A percentile compares a stretch with the other conserved stretches of the same genome.
Evolutionary conservation across 2,329 filamentous ascomycete genomes (phyloP).

Genomic region (Cercospora sp.): DNA sequence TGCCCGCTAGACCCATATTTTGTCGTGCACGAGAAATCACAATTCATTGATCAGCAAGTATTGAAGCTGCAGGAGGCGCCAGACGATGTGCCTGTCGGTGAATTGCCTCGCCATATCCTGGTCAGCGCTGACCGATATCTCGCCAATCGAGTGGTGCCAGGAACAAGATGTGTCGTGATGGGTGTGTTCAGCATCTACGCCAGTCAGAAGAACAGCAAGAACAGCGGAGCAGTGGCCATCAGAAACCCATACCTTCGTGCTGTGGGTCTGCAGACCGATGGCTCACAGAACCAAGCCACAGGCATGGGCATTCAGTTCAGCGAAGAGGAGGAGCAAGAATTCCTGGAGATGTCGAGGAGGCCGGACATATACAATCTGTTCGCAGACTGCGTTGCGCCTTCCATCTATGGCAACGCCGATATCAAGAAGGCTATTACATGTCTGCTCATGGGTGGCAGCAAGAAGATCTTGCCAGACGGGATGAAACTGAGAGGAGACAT

Average conservation of each 20-base stretch:
- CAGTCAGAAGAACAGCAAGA: conserved; percentile 76
- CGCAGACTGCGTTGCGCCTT: conserved; percentile 89
- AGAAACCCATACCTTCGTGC: conserved; percentile 92
- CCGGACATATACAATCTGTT: conserved; percentile 92
- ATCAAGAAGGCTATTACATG: conserved; percentile 98
- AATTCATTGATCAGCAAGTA: conserved; percentile 96
- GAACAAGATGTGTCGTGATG: conserved; percentile 91
- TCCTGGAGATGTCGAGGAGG: conserved; percentile 82
- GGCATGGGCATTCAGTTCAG: conserved; percentile 69
- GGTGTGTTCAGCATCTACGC: conserved; percentile 98
- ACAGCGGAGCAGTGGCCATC: conserved; percentile 83
- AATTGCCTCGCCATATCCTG: conserved; percentile 89
- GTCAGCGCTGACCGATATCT: conserved; percentile 96
- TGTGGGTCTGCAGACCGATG: conserved; percentile 86
- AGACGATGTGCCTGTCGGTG: conserved; percentile 95
- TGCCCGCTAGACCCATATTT: conserved; percentile 96
- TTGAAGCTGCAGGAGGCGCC: conserved; percentile 97
- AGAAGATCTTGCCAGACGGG: conserved; percentile 95
- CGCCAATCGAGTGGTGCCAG: conserved; percentile 92
- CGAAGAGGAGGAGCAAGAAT: conserved; percentile 97
- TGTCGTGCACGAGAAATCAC: conserved; percentile 88
- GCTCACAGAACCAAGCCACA: conserved; percentile 86
- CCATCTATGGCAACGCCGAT: conserved; percentile 92
- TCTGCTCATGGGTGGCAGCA: conserved; percentile 88
- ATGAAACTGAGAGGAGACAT: conserved; percentile 98